phyloP scores from a whole-genome alignment of 768 basidiomycete genomes.

The Mycena latifolia region DNA sequence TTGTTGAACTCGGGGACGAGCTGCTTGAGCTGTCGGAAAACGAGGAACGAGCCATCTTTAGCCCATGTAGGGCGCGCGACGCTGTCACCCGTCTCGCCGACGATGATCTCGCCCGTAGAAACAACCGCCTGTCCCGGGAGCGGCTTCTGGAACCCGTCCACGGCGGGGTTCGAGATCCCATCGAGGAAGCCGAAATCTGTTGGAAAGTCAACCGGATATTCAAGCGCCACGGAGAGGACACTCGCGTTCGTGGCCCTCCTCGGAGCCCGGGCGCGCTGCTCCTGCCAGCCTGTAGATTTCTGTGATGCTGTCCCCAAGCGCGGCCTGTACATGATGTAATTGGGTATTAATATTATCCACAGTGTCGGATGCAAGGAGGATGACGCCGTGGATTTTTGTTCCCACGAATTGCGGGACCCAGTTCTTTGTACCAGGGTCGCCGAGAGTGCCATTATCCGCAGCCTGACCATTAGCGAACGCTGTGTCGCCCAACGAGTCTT shows the following conservation, averaged over 20 bases:
- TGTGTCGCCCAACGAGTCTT: conserved; percentile 29
- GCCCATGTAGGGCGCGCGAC: conserved; percentile 37
- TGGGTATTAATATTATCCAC: conserved; percentile 19
- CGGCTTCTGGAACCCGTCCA: conserved; percentile 29
- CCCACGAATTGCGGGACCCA: conserved; percentile 34
- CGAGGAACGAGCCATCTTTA: conserved; percentile 49
- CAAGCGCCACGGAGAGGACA: conserved; percentile 22
- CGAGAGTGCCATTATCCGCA: conserved; percentile 15
- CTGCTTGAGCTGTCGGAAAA: conserved; percentile 49
- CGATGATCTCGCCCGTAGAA: conserved; percentile 33
- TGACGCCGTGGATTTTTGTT: conserved; percentile 36
- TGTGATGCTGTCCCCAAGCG: conserved; percentile 26
- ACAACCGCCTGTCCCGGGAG: conserved; percentile 31
- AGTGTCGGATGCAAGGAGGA: conserved; percentile 38
- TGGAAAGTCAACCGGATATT: conserved; percentile 14
- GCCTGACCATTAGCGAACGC: conserved; percentile 32
- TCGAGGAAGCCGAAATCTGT: conserved; percentile 40
- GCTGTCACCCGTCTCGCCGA: conserved; percentile 43
- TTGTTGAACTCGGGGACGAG: conserved; percentile 47
- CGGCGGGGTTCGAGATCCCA: conserved; percentile 38
- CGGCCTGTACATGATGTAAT: conserved; percentile 19
- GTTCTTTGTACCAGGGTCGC: conserved; percentile 30
- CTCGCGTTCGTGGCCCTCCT: conserved; percentile 45
- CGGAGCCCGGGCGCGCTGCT: conserved; percentile 38
- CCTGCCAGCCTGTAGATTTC: conserved; percentile 34